phyloP scores from a whole-genome alignment of 805 yeast species.

The Candida jianshihensis region DNA sequence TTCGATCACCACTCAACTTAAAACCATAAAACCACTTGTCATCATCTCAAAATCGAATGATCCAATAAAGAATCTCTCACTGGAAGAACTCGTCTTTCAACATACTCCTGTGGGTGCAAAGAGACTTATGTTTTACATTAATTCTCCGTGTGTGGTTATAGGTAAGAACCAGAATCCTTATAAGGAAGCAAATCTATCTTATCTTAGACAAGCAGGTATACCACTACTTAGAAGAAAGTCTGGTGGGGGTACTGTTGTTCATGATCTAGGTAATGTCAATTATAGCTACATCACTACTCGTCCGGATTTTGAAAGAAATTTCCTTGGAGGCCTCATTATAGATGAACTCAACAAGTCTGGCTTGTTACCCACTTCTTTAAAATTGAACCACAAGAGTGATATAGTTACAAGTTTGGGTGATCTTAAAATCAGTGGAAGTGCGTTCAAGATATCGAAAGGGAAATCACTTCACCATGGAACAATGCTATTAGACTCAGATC shows the following conservation, averaged over 20 bases:
- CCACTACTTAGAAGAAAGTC: conserved; percentile 74
- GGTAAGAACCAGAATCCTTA: conserved; percentile 97
- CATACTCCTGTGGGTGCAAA: conserved; percentile 46
- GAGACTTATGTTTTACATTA: conserved; percentile 66
- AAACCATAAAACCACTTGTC: conserved; percentile 36
- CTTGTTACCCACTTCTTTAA: conserved; percentile 22
- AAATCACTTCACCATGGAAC: conserved; percentile 94
- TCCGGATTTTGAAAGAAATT: conserved; percentile 50
- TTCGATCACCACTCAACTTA: conserved; percentile 20
- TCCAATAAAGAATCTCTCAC: conserved; percentile 72
- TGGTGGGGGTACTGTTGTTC: conserved; percentile 98
- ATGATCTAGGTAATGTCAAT: conserved; percentile 83
- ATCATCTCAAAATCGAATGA: conserved; percentile 51
- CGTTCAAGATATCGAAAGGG: conserved; percentile 77
- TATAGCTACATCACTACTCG: conserved; percentile 74
- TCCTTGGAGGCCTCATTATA: conserved; percentile 32
- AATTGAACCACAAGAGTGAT: conserved; percentile 75
- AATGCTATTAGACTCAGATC: conserved; percentile 66
- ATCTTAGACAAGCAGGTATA: conserved; percentile 41
- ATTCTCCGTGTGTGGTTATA: conserved; percentile 80
- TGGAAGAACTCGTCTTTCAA: conserved; percentile 73
- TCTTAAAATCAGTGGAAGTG: conserved; percentile 83
- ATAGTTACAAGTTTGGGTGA: conserved; percentile 41
- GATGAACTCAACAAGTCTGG: conserved; percentile 18
- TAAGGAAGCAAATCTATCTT: conserved; percentile 67